These are phyloP conservation scores for Clavispora carvajalis DNA, from an alignment of 805 yeast genomes.

Conservation along the genomic window DNA sequence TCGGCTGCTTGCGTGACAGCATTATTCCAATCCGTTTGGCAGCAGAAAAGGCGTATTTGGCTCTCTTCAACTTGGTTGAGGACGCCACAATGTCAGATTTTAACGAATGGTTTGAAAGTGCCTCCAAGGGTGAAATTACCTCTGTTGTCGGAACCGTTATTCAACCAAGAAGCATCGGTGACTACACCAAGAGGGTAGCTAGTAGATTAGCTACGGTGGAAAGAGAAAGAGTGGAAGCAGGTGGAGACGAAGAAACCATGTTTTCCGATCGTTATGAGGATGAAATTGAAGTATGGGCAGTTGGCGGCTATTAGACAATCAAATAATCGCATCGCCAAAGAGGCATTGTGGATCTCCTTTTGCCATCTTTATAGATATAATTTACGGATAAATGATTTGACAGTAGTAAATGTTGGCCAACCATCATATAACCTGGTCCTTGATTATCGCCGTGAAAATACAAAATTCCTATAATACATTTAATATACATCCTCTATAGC, in stretches of 20 bases:
- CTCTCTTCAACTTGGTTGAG: conserved; percentile 66
- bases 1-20: conserved; percentile 79
- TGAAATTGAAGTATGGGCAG: conserved; percentile 82
- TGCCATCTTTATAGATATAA: too few relatives aligned
- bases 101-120: conserved; percentile 57
- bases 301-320: conserved; percentile 45
- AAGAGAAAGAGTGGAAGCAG: conserved; percentile 80
- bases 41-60: conserved; percentile 83
- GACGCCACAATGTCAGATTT: conserved; percentile 53
- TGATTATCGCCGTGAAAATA: too few relatives aligned
- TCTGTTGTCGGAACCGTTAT: conserved; percentile 43
- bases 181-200: conserved; percentile 89
- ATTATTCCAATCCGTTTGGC: conserved; percentile 89
- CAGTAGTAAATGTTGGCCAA: too few relatives aligned
- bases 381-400: too few relatives aligned
- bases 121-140: conserved; percentile 29
- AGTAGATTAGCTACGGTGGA: conserved; percentile 78
- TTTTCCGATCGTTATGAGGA: conserved; percentile 83
- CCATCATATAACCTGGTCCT: too few relatives aligned
- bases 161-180: conserved; percentile 72
- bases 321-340: background rate
- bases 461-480: background rate
- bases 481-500: background rate
- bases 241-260: conserved; percentile 85
- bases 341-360: too few relatives aligned